These are phyloP conservation scores for Shiraia bambusicola DNA, from an alignment of 2,329 filamentous ascomycete species.

Conservation along the genomic window DNA sequence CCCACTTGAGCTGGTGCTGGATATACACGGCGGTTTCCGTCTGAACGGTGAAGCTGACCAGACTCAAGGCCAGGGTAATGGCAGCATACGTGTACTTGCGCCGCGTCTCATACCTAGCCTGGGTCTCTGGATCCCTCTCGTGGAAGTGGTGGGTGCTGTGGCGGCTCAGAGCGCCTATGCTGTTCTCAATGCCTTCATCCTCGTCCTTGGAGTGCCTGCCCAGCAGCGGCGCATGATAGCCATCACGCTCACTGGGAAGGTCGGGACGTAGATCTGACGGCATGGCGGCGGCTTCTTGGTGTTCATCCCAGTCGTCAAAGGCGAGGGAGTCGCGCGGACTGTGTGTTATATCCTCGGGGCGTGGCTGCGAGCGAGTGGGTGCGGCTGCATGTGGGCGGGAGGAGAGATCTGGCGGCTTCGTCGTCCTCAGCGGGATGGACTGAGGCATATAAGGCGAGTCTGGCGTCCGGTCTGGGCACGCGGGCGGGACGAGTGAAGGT, in stretches of 20 bases:
- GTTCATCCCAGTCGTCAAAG: constrained; percentile 51
- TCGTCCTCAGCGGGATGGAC: constrained; percentile 39
- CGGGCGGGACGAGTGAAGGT: constrained; percentile 13
- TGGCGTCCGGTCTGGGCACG: constrained; percentile 7
- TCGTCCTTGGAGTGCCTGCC: constrained; percentile 39
- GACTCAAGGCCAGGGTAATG: constrained; percentile 77
- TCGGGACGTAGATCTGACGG: constrained; percentile 52
- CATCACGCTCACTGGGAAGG: constrained; percentile 40
- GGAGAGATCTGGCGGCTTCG: constrained; percentile 16
- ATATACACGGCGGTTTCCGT: constrained; percentile 96
- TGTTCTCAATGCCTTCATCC: constrained; percentile 42
- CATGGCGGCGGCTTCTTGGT: constrained; percentile 46
- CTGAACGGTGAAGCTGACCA: constrained; percentile 88
- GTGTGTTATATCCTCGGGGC: constrained; percentile 10
- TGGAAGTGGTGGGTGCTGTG: constrained; percentile 65
- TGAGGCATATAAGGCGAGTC: constrained; percentile 42
- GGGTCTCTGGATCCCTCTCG: constrained; percentile 71
- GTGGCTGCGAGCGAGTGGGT: constrained; percentile 16
- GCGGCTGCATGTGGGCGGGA: neutral
- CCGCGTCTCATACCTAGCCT: constrained; percentile 66
- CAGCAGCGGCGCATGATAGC: constrained; percentile 55
- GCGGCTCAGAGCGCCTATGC: constrained; percentile 45
- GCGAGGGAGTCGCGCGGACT: constrained; percentile 32
- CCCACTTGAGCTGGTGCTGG: constrained; percentile 87
- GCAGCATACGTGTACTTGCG: constrained; percentile 86